phyloP scores from a whole-genome alignment of 2,329 filamentous ascomycete species.

The Colletotrichum sansevieriae region DNA sequence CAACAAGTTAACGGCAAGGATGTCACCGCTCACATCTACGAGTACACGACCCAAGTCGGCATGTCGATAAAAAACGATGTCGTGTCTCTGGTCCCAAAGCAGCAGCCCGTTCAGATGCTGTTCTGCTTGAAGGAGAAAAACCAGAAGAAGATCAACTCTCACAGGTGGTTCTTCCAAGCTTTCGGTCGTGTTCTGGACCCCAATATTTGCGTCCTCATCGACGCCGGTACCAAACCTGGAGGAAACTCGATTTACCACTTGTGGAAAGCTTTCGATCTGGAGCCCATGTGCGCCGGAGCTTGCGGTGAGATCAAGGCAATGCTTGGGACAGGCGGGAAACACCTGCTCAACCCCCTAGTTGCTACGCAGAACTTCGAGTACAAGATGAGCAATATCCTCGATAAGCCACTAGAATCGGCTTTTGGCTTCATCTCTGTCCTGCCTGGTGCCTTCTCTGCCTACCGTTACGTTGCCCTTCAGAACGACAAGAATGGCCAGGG shows the following conservation, averaged over 20 bases:
- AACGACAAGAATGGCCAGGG: conserved; percentile 97
- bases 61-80: conserved; percentile 91
- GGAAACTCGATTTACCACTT: conserved; percentile 96
- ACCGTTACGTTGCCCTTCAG: conserved; percentile 92
- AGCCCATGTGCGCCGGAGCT: conserved; percentile 96
- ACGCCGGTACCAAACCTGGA: conserved; percentile 95
- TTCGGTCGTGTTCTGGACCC: conserved; percentile 93
- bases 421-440: conserved; percentile 98
- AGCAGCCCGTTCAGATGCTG: conserved; percentile 93
- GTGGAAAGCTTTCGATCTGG: conserved; percentile 98
- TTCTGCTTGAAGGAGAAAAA: conserved; percentile 99
- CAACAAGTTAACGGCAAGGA: conserved; percentile 97
- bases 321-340: conserved; percentile 86
- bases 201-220: conserved; percentile 95
- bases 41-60: conserved; percentile 89
- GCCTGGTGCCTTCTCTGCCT: conserved; percentile 98
- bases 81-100: conserved; percentile 85
- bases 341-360: conserved; percentile 91
- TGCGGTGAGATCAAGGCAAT: conserved; percentile 99
- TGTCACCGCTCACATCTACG: conserved; percentile 97
- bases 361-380: conserved; percentile 99
- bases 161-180: conserved; percentile 98
- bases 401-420: conserved; percentile 96
- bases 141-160: conserved; percentile 99
- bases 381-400: conserved; percentile 99